Conservation (phyloP, 1,284 basidiomycete species). For the Amylostereum chailletii region DNA sequence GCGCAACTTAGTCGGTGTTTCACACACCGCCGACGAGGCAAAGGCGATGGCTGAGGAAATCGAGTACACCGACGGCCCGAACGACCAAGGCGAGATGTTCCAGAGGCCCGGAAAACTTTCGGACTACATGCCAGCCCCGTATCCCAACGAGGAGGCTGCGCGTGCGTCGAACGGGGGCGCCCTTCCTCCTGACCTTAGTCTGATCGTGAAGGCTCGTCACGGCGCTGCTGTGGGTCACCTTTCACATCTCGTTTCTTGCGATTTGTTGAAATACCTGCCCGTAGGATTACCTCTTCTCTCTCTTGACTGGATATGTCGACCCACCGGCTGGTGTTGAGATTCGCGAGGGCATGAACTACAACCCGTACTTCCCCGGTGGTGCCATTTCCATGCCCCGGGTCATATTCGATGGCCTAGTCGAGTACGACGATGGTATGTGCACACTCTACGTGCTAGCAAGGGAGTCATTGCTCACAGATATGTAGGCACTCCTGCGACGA, state of each 20-base stretch:
- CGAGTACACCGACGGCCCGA: conserved; percentile 95
- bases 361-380: conserved; percentile 95
- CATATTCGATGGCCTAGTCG: conserved; percentile 91
- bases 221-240: conserved; percentile 73
- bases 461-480: not conserved
- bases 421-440: conserved; percentile 80
- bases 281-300: conserved; percentile 94
- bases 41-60: conserved; percentile 93
- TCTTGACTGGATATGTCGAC: conserved; percentile 96
- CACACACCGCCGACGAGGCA: conserved; percentile 90
- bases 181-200: conserved; percentile 92
- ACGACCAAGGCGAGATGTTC: conserved; percentile 97
- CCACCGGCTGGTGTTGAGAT: conserved; percentile 95
- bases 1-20: conserved; percentile 98
- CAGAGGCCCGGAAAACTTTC: conserved; percentile 94
- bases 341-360: conserved; percentile 97
- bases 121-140: conserved; percentile 94
- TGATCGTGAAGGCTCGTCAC: conserved; percentile 98
- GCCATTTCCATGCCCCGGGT: conserved; percentile 98
- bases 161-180: conserved; percentile 92
- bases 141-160: conserved; percentile 98
- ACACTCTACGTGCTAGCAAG: not conserved
- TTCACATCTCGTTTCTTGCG: not conserved
- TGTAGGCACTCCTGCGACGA: conserved; percentile 88
- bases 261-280: conserved; percentile 4